Conservation (phyloP, 2,329 filamentous ascomycete genomes). For the Aspergillus candidus region DNA sequence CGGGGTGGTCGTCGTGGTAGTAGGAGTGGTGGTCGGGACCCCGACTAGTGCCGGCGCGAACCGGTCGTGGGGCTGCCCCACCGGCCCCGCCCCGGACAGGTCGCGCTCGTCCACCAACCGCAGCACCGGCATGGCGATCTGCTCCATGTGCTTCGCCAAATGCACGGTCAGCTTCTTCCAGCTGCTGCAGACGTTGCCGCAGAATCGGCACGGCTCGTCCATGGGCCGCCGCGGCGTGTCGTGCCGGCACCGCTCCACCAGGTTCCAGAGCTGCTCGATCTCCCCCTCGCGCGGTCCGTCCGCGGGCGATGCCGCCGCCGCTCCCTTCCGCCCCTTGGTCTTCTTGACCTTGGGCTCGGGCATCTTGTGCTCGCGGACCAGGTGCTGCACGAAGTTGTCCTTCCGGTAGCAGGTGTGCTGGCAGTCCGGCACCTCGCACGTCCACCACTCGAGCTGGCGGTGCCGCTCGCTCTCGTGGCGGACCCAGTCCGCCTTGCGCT, state of each 20-base stretch:
- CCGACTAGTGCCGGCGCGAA: slow-evolving; percentile 4
- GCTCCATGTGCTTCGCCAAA: slow-evolving; percentile 89
- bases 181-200: slow-evolving; percentile 68
- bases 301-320: slow-evolving; percentile 63
- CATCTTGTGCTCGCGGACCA: slow-evolving; percentile 86
- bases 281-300: slow-evolving; percentile 54
- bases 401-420: slow-evolving; percentile 76
- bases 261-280: slow-evolving; percentile 64
- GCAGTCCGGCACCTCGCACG: slow-evolving; percentile 74
- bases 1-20: background rate
- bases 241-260: slow-evolving; percentile 70
- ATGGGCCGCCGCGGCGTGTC: slow-evolving; percentile 61
- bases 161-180: slow-evolving; percentile 97
- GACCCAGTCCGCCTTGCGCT: slow-evolving; percentile 93
- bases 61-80: too few relatives aligned
- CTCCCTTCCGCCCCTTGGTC: slow-evolving; percentile 50
- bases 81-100: slow-evolving; percentile 17
- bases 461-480: slow-evolving; percentile 90
- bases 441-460: slow-evolving; percentile 86
- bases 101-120: slow-evolving; percentile 41
- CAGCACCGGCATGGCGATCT: slow-evolving; percentile 77
- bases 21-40: slow-evolving; percentile 6
- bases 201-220: slow-evolving; percentile 82
- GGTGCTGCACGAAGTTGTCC: slow-evolving; percentile 88
- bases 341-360: slow-evolving; percentile 71